Evolutionary conservation across 768 basidiomycete species (phyloP).

Genomic region (Cubamyces lactineus): DNA sequence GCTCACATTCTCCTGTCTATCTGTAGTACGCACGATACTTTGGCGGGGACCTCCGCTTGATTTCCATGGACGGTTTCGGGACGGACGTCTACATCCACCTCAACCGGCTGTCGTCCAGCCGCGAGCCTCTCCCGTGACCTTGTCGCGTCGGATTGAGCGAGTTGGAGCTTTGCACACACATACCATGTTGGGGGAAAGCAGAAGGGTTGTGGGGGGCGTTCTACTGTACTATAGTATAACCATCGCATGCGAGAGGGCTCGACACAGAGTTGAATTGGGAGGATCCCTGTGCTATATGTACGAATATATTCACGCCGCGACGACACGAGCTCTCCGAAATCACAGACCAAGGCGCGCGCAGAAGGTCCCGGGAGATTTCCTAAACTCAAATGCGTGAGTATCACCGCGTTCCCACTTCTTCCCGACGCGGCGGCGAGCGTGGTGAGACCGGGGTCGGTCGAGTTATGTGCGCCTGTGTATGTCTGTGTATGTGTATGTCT

Average conservation of each 20-base stretch:
- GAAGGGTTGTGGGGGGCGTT: background rate
- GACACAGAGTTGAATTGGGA: background rate
- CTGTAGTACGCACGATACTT: slow-evolving; percentile 87
- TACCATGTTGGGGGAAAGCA: background rate
- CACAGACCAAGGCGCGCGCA: no score
- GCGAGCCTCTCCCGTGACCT: slow-evolving; percentile 71
- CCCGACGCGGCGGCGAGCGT: no score
- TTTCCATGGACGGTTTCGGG: slow-evolving; percentile 99
- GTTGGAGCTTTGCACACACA: background rate
- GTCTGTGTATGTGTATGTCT: background rate
- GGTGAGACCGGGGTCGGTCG: no score
- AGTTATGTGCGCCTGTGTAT: background rate
- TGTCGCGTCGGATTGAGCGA: background rate
- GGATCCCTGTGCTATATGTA: background rate
- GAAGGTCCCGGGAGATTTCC: no score
- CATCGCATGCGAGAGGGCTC: background rate
- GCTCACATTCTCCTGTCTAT: slow-evolving; percentile 12
- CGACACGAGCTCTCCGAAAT: no score
- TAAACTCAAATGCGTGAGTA: no score
- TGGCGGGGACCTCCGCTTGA: slow-evolving; percentile 89
- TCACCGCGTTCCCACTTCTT: no score
- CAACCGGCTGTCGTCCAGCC: slow-evolving; percentile 81
- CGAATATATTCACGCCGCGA: slow-evolving; percentile 3
- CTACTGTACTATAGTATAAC: slow-evolving; percentile 2
- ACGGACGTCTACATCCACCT: slow-evolving; percentile 94